Evolutionary conservation across 2,329 filamentous ascomycete genomes (phyloP), one percentile per base, ranked within the genome.

Genomic region (Phialophora tarda): DNA sequence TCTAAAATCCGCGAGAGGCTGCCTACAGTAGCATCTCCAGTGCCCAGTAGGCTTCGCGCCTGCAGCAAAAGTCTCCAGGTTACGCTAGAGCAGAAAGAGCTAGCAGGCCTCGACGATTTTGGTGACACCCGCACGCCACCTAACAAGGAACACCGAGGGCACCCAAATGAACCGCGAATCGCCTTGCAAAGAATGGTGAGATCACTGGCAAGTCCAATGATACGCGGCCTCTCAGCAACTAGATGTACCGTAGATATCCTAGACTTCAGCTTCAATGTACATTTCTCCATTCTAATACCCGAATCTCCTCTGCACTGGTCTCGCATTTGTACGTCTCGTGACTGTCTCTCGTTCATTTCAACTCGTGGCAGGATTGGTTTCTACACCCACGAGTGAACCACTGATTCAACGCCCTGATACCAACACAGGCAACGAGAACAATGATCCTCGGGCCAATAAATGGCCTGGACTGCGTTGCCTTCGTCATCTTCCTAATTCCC

Each of bases 391-490:
- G 14, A 17, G 38, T 17, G 1, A 17, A 44, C 17, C n/a, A n/a
- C n/a, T 41, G 38, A 14, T n/a, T 8, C 38, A 41, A 44, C 6
- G 21, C 38, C 38, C 14, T 1, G 7, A 41, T 28, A n/a, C 26
- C 6, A 50, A n/a, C n/a, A 34, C 24, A 34, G 28, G 53, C 24
- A 34, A 51, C 21, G 23, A 24, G 5, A 32, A 65, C 41, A 26
- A 93, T 93, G 90, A 89, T 92, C 66, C 82, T 95, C 50, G 85
- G 86, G 41, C 88, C 89, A 64, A 86, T 95, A 53, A 91, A 89
- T 6, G 89, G 90, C 77, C 76, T 92, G 30, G 92, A 95, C 80
- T 93, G 90, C 79, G 64, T 89, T 32, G 86, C 88, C 65, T 95
- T 93, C 74, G 83, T 91, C 57, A 59, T 89, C 50, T 89, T 91